Conservation (phyloP, 257 asterid genomes). For the Asclepias syriaca region DNA sequence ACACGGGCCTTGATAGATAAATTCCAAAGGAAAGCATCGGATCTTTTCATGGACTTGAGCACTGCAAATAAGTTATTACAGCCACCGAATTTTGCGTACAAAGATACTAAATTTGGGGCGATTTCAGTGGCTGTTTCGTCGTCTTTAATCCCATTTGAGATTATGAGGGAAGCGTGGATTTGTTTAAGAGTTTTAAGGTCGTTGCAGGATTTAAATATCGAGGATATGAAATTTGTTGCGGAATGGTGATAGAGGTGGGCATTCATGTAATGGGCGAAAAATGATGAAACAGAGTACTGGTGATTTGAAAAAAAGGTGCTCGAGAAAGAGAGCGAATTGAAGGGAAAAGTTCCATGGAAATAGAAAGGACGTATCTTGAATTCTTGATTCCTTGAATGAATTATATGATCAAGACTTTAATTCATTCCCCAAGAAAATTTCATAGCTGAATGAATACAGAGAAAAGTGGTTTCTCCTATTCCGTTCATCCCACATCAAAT, state of each 20-base stretch:
- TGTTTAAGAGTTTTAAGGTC: slow-evolving; percentile 29
- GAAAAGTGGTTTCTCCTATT: no score
- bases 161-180: slow-evolving; percentile 32
- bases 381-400: neutral
- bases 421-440: no score
- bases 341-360: slow-evolving; percentile 20
- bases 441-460: no score
- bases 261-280: slow-evolving; percentile 28
- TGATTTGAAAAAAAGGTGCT: slow-evolving; percentile 10
- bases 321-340: slow-evolving; percentile 2
- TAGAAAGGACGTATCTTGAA: slow-evolving; percentile 11
- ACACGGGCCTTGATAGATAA: slow-evolving; percentile 28
- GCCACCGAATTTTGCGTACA: slow-evolving; percentile 27
- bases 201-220: slow-evolving; percentile 26
- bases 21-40: slow-evolving; percentile 36
- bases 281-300: slow-evolving; percentile 3
- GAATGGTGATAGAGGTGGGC: slow-evolving; percentile 6
- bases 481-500: no score
- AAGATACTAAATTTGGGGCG: slow-evolving; percentile 29
- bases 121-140: neutral
- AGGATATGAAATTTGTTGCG: slow-evolving; percentile 5
- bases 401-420: neutral
- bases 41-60: slow-evolving; percentile 21
- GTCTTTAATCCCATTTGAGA: slow-evolving; percentile 20
- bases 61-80: slow-evolving; percentile 22